Evolutionary conservation across 2,329 filamentous ascomycete species (phyloP).

Genomic region (Pestalotiopsis sp.): DNA sequence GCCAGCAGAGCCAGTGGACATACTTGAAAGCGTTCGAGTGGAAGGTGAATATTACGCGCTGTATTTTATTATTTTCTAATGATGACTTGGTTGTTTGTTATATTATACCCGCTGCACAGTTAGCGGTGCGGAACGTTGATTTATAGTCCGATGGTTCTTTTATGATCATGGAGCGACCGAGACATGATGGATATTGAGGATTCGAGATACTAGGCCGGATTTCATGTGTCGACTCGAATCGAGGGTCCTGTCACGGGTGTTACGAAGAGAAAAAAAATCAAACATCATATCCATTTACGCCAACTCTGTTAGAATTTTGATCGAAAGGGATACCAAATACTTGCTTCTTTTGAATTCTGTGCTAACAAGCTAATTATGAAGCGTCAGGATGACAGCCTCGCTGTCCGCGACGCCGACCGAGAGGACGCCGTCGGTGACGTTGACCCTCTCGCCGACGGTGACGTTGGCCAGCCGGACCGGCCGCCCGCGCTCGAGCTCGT

Average conservation of each 20-base stretch:
- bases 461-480: conserved; percentile 59
- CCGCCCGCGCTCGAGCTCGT: conserved; percentile 56
- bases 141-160: not conserved
- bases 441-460: conserved; percentile 50
- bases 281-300: too few species aligned
- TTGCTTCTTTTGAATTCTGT: not conserved
- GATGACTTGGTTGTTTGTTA: not conserved
- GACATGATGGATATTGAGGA: not conserved
- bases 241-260: not conserved
- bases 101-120: not conserved
- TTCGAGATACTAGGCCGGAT: too few species aligned
- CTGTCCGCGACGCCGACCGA: conserved; percentile 44
- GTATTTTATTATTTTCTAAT: not conserved
- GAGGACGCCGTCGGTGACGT: conserved; percentile 38
- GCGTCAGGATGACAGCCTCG: conserved; percentile 40
- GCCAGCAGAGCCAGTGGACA: not conserved
- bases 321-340: not conserved
- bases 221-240: not conserved
- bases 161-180: not conserved
- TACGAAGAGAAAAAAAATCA: not conserved
- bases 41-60: not conserved
- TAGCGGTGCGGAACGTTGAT: not conserved
- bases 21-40: not conserved
- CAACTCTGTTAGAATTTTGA: not conserved
- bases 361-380: conserved; percentile 19